These are phyloP conservation scores for Solanum infundibuliforme DNA, from an alignment of 257 asterid species.

Conservation along the genomic window DNA sequence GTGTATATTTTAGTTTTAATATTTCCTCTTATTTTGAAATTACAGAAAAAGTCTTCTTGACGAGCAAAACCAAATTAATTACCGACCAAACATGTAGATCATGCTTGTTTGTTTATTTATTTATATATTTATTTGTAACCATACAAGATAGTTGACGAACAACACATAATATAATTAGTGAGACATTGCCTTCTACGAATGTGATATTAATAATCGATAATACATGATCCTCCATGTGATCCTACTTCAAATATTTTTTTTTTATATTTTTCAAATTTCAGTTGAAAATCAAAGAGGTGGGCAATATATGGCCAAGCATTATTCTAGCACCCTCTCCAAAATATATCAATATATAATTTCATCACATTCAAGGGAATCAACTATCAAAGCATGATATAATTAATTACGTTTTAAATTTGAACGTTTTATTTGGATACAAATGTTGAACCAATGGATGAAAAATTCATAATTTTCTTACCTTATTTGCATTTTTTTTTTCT, in stretches of 20 bases:
- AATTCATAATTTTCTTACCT: background rate
- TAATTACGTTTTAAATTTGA: background rate
- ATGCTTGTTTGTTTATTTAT: background rate
- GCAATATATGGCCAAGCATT: background rate
- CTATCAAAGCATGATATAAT: background rate
- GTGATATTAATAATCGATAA: background rate
- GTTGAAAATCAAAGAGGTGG: background rate
- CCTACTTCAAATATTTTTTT: background rate
- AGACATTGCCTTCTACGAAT: background rate
- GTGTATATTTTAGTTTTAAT: background rate
- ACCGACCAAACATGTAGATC: background rate
- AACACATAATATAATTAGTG: background rate
- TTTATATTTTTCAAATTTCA: background rate
- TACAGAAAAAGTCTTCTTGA: background rate
- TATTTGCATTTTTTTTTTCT: background rate
- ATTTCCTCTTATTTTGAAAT: background rate
- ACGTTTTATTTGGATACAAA: background rate
- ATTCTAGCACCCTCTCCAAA: background rate
- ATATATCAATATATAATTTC: background rate
- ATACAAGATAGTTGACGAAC: background rate
- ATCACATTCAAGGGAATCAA: background rate
- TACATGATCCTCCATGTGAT: slow-evolving; percentile 1
- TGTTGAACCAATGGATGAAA: background rate
- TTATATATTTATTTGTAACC: background rate
- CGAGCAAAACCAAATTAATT: background rate